These are phyloP conservation scores for Acrocalymma vagum DNA, from an alignment of 2,329 filamentous ascomycete genomes.

Conservation along the genomic window DNA sequence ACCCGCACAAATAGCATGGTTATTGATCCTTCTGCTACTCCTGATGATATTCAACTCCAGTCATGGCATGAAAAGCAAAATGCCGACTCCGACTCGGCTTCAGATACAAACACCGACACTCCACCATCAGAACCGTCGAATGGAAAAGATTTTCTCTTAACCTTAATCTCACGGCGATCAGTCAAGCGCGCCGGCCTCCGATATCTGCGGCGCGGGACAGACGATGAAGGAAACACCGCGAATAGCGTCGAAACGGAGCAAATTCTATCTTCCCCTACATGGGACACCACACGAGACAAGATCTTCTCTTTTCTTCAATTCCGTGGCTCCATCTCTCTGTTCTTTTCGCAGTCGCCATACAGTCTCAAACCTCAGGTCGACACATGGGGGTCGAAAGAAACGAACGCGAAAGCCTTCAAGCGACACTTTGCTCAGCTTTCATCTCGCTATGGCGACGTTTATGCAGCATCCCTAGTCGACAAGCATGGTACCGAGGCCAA, in stretches of 20 bases:
- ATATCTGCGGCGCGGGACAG: conserved; percentile 88
- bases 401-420: conserved; percentile 80
- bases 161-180: conserved; percentile 88
- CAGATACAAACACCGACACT: conserved; percentile 14
- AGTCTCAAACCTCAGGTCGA: conserved; percentile 88
- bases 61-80: conserved; percentile 39
- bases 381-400: conserved; percentile 79
- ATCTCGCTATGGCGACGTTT: conserved; percentile 76
- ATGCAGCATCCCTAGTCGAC: conserved; percentile 86
- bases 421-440: conserved; percentile 78
- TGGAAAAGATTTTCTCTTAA: conserved; percentile 74
- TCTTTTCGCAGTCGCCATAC: conserved; percentile 95
- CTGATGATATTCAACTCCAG: conserved; percentile 46
- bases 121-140: conserved; percentile 43
- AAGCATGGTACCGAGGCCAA: conserved; percentile 83
- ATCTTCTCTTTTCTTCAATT: conserved; percentile 87
- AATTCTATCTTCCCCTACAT: conserved; percentile 77
- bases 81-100: conserved; percentile 23
- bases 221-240: conserved; percentile 87
- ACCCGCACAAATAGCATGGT: conserved; percentile 39
- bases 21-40: conserved; percentile 41
- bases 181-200: conserved; percentile 85
- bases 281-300: conserved; percentile 66
- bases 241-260: conserved; percentile 97
- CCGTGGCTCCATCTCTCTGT: conserved; percentile 90